These are phyloP conservation scores for Tolypocladium tundrense DNA, from an alignment of 2,329 filamentous ascomycete genomes.

Conservation along the genomic window DNA sequence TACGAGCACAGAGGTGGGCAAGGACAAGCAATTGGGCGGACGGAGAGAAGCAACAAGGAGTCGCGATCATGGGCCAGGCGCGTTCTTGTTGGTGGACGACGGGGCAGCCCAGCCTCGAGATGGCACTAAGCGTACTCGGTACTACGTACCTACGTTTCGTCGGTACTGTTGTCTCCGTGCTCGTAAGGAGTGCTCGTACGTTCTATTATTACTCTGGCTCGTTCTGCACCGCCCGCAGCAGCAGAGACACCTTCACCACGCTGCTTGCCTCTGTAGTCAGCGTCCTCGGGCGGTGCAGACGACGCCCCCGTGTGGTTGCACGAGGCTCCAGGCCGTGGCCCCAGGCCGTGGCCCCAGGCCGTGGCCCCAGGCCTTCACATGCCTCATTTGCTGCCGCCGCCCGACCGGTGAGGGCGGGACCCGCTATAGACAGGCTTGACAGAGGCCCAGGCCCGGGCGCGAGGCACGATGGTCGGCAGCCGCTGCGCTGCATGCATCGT, in stretches of 20 bases:
- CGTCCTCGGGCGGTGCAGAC: neutral
- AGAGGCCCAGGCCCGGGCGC: neutral
- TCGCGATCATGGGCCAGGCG: neutral
- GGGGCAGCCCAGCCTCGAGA: neutral
- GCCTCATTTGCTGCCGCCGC: neutral
- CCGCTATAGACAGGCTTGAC: neutral
- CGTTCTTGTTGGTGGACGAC: neutral
- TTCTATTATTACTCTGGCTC: neutral
- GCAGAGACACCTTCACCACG: neutral
- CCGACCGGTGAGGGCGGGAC: neutral
- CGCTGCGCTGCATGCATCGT: neutral
- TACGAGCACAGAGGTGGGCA: neutral
- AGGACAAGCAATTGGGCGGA: neutral
- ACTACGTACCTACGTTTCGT: too few species aligned
- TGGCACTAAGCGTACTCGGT: neutral
- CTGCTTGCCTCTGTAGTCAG: neutral
- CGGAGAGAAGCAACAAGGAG: neutral
- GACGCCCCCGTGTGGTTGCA: neutral
- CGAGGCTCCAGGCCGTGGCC: neutral
- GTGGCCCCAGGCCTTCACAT: neutral
- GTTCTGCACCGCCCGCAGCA: neutral
- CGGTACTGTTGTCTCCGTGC: too few species aligned
- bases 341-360: neutral
- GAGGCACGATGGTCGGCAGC: neutral
- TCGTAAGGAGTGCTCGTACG: too few species aligned